Base-by-base conservation (phyloP, 106 monocot species). In the Posidonia australis region DNA sequence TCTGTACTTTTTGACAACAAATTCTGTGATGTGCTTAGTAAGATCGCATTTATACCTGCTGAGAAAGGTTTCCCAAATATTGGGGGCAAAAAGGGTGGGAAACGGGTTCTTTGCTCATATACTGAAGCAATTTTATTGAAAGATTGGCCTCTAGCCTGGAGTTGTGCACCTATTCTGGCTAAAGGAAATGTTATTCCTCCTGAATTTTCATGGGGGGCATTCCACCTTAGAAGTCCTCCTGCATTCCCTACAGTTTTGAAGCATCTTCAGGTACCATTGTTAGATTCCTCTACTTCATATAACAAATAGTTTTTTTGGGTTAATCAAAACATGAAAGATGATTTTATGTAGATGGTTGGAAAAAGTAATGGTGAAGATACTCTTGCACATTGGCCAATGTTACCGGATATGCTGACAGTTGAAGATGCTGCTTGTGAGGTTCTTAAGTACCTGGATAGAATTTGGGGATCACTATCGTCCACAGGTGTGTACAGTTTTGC, bases 101-200 rank as follows among this genome's bases (percentile, higher is more conserved):
- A 76, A 58, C 82, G 75, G 45, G 75, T 88, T 12, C 78, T 98
- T 73, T 74, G 75, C 63, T 80, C 91, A 30, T 98, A 87, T 73
- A 69, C 53, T 54, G 87, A 91, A 55, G 82, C 91, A 59, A 88
- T 85, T 45, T 69, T 98, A 63, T 70, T 83, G 54, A 86, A 82
- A 66, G 98, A 98, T 75, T 98, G 90, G 90, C 90, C 98, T 66
- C 51, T 98, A 62, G 90, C 87, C 12, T 98, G 98, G 98, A 87
- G 90, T 70, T 74, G 82, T 75, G 82, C 98, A 70, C 91, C 98
- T 9, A 98, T 91, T 49, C 72, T 98, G 61, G 52, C 68, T 31
- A 91, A 77, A 51, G 60, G 72, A 60, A 84, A 74, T 74, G 72
- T 77, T 52, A 55, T 98, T 77, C 98, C 98, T 72, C 98, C 98